Conservation (phyloP, 805 yeast species). For the Lachancea sp. region DNA sequence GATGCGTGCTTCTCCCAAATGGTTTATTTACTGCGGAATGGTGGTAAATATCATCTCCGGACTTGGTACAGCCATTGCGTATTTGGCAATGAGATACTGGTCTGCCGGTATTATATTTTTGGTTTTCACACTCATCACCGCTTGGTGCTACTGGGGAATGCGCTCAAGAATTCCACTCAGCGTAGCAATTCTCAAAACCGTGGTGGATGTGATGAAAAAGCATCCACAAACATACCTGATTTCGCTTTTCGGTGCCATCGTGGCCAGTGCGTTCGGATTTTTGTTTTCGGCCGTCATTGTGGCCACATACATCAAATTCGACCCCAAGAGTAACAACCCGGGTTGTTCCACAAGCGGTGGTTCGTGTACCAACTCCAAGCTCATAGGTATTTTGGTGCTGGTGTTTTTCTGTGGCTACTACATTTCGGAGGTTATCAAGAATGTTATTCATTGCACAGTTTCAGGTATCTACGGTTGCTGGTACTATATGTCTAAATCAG, state of each 20-base stretch:
- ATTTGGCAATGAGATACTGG: constrained; percentile 60
- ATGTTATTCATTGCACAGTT: constrained; percentile 71
- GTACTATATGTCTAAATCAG: constrained; percentile 74
- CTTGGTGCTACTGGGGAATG: constrained; percentile 68
- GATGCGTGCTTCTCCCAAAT: constrained; percentile 59
- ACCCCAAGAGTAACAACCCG: constrained; percentile 45
- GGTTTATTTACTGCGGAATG: constrained; percentile 64
- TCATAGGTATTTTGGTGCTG: constrained; percentile 65
- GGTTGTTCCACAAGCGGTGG: constrained; percentile 50
- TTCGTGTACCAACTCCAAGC: constrained; percentile 49
- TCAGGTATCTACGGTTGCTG: constrained; percentile 86
- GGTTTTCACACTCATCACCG: constrained; percentile 56
- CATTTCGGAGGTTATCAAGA: constrained; percentile 75
- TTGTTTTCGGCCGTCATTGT: constrained; percentile 64
- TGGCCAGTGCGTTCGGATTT: constrained; percentile 56
- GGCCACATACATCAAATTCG: constrained; percentile 72
- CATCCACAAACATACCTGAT: constrained; percentile 66
- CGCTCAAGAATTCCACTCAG: constrained; percentile 68
- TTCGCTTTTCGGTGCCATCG: constrained; percentile 52
- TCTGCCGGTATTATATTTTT: constrained; percentile 75
- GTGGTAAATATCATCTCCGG: constrained; percentile 62
- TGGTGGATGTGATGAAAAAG: constrained; percentile 69
- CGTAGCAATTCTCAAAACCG: constrained; percentile 58
- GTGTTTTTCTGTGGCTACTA: constrained; percentile 79
- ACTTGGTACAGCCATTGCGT: constrained; percentile 69